Conservation (phyloP, 306 rosid species). For the Inga oerstediana region DNA sequence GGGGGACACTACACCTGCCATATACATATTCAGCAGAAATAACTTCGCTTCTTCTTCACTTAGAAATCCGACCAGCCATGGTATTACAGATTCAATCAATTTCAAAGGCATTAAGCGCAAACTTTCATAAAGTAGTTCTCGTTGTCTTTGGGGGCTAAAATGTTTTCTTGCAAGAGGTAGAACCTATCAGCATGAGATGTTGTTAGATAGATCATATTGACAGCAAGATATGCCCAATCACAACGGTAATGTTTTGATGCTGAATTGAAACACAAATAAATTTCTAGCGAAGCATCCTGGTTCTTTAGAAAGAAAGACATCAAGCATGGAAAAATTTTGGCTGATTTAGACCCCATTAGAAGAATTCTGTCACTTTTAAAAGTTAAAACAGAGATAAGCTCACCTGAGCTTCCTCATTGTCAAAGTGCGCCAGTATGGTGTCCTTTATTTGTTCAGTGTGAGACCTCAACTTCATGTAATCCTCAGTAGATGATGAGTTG, state of each 20-base stretch:
- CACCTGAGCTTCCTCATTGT: constrained; percentile 41
- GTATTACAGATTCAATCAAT: constrained; percentile 71
- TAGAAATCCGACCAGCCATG: constrained; percentile 66
- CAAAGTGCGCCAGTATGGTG: constrained; percentile 30
- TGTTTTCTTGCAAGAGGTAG: constrained; percentile 71
- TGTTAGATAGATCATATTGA: constrained; percentile 23
- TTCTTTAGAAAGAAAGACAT: constrained; percentile 11
- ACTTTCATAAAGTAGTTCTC: constrained; percentile 65
- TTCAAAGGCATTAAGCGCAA: constrained; percentile 76
- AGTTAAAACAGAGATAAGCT: background rate
- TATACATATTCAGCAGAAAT: constrained; percentile 59
- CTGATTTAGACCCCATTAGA: background rate
- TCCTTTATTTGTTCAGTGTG: constrained; percentile 37
- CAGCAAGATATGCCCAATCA: constrained; percentile 25
- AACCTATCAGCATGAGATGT: constrained; percentile 48
- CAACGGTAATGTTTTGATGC: background rate
- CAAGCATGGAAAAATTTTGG: background rate
- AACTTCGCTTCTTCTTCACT: constrained; percentile 61
- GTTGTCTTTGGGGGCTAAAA: constrained; percentile 65
- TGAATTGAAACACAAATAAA: background rate
- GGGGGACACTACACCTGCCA: constrained; percentile 53
- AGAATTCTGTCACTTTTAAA: constrained; percentile 17
- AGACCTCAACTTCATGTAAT: constrained; percentile 22
- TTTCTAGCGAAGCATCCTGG: background rate
- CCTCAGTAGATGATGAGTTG: constrained; percentile 26